Conservation (phyloP, 805 yeast species). For the Monosporozyma aerobia region DNA sequence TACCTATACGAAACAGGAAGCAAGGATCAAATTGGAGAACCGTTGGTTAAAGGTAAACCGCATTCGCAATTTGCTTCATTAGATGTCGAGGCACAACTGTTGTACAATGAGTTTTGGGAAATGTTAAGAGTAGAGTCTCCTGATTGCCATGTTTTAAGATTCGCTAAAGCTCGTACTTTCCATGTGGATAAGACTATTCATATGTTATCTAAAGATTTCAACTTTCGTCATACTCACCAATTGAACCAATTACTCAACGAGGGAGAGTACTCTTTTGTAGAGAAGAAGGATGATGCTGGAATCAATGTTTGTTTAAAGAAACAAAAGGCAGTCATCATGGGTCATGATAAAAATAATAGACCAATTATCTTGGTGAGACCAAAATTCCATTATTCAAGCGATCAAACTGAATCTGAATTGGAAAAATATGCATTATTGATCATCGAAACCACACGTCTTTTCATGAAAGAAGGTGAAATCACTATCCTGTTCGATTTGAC, state of each 20-base stretch:
- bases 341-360: constrained; percentile 61
- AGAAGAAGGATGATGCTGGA: constrained; percentile 31
- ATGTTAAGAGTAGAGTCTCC: constrained; percentile 69
- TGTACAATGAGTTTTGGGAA: constrained; percentile 46
- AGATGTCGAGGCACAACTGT: constrained; percentile 42
- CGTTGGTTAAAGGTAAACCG: background rate
- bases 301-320: constrained; percentile 36
- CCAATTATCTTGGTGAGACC: constrained; percentile 82
- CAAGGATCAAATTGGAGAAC: constrained; percentile 8
- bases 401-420: constrained; percentile 61
- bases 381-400: constrained; percentile 58
- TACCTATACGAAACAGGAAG: constrained; percentile 1
- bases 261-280: constrained; percentile 60
- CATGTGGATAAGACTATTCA: constrained; percentile 54
- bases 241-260: constrained; percentile 54
- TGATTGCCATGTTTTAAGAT: constrained; percentile 69
- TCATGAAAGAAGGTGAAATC: constrained; percentile 69
- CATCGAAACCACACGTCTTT: constrained; percentile 75
- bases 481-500: constrained; percentile 79
- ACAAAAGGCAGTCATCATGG: constrained; percentile 67
- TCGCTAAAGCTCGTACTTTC: constrained; percentile 82
- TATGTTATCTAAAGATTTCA: constrained; percentile 65
- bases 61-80: constrained; percentile 23
- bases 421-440: constrained; percentile 64
- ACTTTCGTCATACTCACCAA: constrained; percentile 65